Evolutionary conservation across 1,139 yeast genomes (phyloP).

Genomic region (Lodderomyces parapsilosis): DNA sequence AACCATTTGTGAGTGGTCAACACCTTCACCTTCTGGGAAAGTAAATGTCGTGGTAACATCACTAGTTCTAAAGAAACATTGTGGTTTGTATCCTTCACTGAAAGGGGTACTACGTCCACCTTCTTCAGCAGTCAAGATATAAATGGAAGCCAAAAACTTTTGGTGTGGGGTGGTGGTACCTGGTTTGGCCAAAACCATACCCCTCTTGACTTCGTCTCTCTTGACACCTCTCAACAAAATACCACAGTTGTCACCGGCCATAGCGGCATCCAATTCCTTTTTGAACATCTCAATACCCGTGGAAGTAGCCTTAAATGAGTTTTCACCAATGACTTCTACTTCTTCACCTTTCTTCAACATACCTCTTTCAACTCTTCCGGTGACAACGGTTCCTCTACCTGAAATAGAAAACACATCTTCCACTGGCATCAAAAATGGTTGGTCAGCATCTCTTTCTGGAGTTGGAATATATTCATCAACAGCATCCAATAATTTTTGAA

Average conservation of each 20-base stretch:
- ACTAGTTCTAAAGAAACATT: conserved; percentile 93
- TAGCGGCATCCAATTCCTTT: conserved; percentile 95
- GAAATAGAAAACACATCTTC: conserved; percentile 98
- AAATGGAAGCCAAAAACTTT: conserved; percentile 90
- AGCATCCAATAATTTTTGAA: conserved; percentile 81
- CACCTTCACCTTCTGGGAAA: conserved; percentile 88
- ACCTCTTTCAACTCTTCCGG: conserved; percentile 99
- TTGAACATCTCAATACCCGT: conserved; percentile 99
- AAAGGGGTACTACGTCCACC: conserved; percentile 99
- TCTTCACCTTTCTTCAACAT: conserved; percentile 96
- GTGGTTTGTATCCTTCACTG: conserved; percentile 97
- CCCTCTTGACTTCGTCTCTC: conserved; percentile 96
- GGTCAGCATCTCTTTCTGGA: conserved; percentile 92
- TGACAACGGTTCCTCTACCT: conserved; percentile 99
- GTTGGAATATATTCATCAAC: conserved; percentile 95
- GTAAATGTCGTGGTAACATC: conserved; percentile 89
- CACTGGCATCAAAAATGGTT: conserved; percentile 95
- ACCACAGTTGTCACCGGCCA: conserved; percentile 99
- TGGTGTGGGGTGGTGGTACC: conserved; percentile 91
- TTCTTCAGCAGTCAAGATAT: conserved; percentile 92
- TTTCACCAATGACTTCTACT: conserved; percentile 92
- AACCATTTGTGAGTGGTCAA: conserved; percentile 83
- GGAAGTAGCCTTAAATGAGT: conserved; percentile 88
- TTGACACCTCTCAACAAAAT: conserved; percentile 95
- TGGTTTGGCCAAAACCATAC: conserved; percentile 96